A percentile compares a stretch with the other conserved stretches of the same genome.
These are phyloP conservation scores for Linnemannia zychae DNA, from an alignment of 192 early-diverging fungal genomes.

Conservation along the genomic window DNA sequence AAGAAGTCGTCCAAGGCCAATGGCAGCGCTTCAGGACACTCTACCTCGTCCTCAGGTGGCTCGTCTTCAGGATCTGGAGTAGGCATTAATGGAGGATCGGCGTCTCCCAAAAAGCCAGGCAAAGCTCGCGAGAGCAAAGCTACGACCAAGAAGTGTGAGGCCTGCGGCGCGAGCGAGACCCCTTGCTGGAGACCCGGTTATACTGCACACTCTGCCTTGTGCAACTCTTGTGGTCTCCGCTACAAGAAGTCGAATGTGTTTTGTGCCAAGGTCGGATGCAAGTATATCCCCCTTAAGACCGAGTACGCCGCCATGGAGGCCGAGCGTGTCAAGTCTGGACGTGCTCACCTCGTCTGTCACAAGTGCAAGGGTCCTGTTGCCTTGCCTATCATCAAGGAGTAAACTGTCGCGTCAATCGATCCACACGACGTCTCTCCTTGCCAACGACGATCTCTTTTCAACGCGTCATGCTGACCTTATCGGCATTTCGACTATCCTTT, in stretches of 20 bases:
- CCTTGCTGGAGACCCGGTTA: conserved; percentile 62
- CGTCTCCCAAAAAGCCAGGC: not conserved
- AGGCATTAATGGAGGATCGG: not conserved
- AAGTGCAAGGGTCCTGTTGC: conserved; percentile 40
- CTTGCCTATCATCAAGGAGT: conserved; percentile 26
- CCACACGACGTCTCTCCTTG: not conserved
- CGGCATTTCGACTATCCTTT: not conserved
- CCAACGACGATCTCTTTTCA: not conserved
- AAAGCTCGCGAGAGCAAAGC: conserved; percentile 21
- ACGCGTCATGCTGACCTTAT: not conserved
- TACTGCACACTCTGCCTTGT: conserved; percentile 46
- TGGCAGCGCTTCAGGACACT: not conserved
- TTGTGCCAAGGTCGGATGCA: conserved; percentile 55
- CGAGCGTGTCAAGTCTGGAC: conserved; percentile 34
- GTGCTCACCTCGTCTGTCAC: conserved; percentile 33
- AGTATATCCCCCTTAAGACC: conserved; percentile 61
- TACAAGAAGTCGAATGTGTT: conserved; percentile 62
- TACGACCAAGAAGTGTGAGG: conserved; percentile 49
- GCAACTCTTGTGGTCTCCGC: conserved; percentile 59
- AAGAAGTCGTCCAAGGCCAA: conserved; percentile 3
- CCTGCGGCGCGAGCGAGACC: conserved; percentile 54
- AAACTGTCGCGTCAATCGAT: not conserved
- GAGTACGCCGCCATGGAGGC: conserved; percentile 61
- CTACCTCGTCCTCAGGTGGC: not conserved
- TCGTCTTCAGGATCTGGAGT: not conserved